Evolutionary conservation across 257 asterid species (phyloP).

Genomic region (Paulownia fortunei): DNA sequence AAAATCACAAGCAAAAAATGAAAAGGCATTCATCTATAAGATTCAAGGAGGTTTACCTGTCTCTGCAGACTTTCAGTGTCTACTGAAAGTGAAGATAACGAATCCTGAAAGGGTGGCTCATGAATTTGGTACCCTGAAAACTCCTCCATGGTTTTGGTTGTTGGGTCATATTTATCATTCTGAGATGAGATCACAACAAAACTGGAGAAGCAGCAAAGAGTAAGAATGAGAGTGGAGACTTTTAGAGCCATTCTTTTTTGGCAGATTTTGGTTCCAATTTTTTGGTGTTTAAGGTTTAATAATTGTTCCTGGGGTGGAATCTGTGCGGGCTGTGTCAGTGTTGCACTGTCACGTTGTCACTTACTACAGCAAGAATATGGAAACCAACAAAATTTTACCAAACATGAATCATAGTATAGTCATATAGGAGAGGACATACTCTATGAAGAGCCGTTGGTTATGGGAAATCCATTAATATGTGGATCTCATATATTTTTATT

Average conservation of each 20-base stretch:
- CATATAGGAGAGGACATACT: too few relatives aligned
- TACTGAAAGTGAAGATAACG: slow-evolving; percentile 64
- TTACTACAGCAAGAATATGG: not conserved
- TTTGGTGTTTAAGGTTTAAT: not conserved
- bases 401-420: not conserved
- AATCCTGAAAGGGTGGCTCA: slow-evolving; percentile 50
- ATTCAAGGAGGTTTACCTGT: slow-evolving; percentile 52
- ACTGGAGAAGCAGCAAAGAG: slow-evolving; percentile 33
- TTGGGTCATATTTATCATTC: slow-evolving; percentile 46
- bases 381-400: not conserved
- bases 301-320: not conserved
- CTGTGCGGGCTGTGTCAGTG: slow-evolving; percentile 25
- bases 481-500: too few relatives aligned
- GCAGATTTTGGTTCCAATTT: not conserved
- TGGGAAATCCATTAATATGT: too few relatives aligned
- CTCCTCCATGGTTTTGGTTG: slow-evolving; percentile 76
- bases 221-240: slow-evolving; percentile 29
- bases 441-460: too few relatives aligned
- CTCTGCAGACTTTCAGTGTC: slow-evolving; percentile 59
- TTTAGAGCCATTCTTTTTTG: slow-evolving; percentile 44
- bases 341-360: not conserved
- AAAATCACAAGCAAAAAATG: not conserved
- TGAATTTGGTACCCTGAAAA: slow-evolving; percentile 84
- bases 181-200: slow-evolving; percentile 41
- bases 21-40: not conserved